Conservation (phyloP, 805 yeast species). For the Lipomyces yamadae region DNA sequence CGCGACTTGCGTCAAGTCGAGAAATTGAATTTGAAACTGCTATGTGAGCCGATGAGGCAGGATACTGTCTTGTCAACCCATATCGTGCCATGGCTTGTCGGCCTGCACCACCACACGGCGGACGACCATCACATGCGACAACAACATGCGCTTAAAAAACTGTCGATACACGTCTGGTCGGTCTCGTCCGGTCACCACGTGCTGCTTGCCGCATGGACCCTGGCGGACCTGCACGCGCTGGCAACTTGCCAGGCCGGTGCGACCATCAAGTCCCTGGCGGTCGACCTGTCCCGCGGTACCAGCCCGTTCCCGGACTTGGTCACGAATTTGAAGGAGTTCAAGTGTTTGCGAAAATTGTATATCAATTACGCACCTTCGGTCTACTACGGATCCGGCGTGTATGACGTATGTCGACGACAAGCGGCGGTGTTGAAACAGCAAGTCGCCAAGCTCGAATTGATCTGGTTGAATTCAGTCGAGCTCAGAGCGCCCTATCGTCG, state of each 20-base stretch:
- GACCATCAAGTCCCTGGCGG: constrained; percentile 24
- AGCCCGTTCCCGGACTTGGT: constrained; percentile 23
- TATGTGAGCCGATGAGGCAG: constrained; percentile 27
- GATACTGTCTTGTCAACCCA: constrained; percentile 17
- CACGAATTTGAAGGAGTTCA: constrained; percentile 15
- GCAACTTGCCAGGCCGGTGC: constrained; percentile 20
- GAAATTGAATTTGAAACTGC: constrained; percentile 27
- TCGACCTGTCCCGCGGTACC: constrained; percentile 30
- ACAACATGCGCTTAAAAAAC: constrained; percentile 14
- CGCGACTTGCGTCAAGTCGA: constrained; percentile 25
- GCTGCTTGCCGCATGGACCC: constrained; percentile 33
- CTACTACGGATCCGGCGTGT: constrained; percentile 33
- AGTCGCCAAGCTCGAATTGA: constrained; percentile 18
- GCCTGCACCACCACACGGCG: neutral
- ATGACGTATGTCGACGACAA: constrained; percentile 29
- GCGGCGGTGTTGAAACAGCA: constrained; percentile 29
- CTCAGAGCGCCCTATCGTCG: constrained; percentile 26
- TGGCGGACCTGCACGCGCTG: constrained; percentile 13
- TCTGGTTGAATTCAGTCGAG: constrained; percentile 37
- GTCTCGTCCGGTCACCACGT: constrained; percentile 23
- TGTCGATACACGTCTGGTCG: constrained; percentile 36
- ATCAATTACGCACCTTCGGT: constrained; percentile 34
- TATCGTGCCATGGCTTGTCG: constrained; percentile 30
- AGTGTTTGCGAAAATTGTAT: constrained; percentile 15
- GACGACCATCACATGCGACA: neutral